phyloP scores from a whole-genome alignment of 768 basidiomycete genomes.

The Lactifluus subvellereus region DNA sequence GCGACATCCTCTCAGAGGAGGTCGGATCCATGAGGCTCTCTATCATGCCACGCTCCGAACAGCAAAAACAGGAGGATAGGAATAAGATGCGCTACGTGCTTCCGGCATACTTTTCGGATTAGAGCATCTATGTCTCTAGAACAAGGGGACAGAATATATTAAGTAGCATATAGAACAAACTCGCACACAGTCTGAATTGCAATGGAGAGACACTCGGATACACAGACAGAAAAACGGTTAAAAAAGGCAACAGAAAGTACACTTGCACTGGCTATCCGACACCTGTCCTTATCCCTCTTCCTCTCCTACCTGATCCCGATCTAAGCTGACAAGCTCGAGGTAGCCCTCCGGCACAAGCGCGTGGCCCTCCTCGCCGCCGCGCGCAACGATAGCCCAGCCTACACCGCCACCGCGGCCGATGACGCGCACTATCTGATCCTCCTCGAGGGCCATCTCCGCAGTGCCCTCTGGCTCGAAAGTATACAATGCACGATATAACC shows the following conservation, averaged over 20 bases:
- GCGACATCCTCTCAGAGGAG: slow-evolving; percentile 59
- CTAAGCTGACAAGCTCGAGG: slow-evolving; percentile 49
- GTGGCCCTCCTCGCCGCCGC: slow-evolving; percentile 41
- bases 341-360: slow-evolving; percentile 80
- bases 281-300: slow-evolving; percentile 15
- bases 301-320: slow-evolving; percentile 20
- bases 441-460: slow-evolving; percentile 75
- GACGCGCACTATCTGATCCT: slow-evolving; percentile 71
- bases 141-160: background rate
- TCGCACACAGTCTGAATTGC: background rate
- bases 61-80: slow-evolving; percentile 52
- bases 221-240: background rate
- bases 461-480: slow-evolving; percentile 74
- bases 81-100: slow-evolving; percentile 71
- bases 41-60: slow-evolving; percentile 66
- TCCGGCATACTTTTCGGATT: slow-evolving; percentile 60
- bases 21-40: slow-evolving; percentile 79
- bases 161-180: background rate
- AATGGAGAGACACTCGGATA: slow-evolving; percentile 5
- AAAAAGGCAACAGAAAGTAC: slow-evolving; percentile 1
- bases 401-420: slow-evolving; percentile 71
- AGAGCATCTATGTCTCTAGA: background rate
- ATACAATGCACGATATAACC: slow-evolving; percentile 72
- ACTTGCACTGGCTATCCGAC: background rate
- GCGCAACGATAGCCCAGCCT: slow-evolving; percentile 73